These are phyloP conservation scores for Hebeloma cylindrosporum DNA, from an alignment of 768 basidiomycete species.

Conservation along the genomic window DNA sequence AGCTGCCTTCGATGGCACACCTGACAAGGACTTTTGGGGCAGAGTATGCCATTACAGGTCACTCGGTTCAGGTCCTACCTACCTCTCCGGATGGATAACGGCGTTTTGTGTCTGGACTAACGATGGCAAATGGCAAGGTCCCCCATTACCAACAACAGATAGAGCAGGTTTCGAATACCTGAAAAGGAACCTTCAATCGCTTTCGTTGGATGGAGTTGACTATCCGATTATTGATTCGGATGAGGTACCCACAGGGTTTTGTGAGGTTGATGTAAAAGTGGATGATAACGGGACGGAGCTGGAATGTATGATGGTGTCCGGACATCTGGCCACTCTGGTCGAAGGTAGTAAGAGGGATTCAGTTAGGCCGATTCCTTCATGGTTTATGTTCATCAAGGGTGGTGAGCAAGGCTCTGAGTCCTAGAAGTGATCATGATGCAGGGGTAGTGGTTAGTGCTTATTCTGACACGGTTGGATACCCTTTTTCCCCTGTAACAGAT, in stretches of 20 bases:
- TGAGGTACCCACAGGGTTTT: constrained; percentile 13
- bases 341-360: constrained; percentile 12
- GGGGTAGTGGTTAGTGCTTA: no score
- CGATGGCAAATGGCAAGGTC: constrained; percentile 14
- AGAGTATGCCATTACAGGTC: constrained; percentile 9
- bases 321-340: constrained; percentile 13
- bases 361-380: constrained; percentile 12
- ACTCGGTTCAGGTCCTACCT: constrained; percentile 11
- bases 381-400: constrained; percentile 14
- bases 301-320: constrained; percentile 18
- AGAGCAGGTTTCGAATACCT: background rate
- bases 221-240: constrained; percentile 1
- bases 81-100: constrained; percentile 19
- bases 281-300: constrained; percentile 15
- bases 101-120: constrained; percentile 17
- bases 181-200: background rate
- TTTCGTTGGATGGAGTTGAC: background rate
- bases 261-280: constrained; percentile 13
- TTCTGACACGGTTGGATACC: no score
- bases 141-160: background rate
- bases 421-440: no score
- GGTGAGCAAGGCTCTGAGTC: no score
- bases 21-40: constrained; percentile 13
- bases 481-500: no score
- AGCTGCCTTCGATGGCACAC: constrained; percentile 17